phyloP scores from a whole-genome alignment of 768 basidiomycete species.

The Tremella fuciformis region DNA sequence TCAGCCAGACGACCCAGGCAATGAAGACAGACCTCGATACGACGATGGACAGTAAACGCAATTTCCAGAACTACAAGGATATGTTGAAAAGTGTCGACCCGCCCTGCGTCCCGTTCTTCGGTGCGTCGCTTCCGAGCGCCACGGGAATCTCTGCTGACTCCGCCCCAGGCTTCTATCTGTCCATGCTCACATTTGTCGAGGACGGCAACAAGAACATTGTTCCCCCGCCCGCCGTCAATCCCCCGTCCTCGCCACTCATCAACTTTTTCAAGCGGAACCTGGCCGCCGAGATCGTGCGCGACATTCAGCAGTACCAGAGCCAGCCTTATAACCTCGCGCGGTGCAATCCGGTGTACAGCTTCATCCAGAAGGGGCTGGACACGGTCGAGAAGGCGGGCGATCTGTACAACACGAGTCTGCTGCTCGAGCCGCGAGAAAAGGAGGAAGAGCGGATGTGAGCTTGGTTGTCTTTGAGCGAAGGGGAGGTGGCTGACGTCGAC shows the following conservation, averaged over 20 bases:
- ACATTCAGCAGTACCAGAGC: conserved; percentile 94
- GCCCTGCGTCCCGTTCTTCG: conserved; percentile 95
- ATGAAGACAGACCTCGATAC: conserved; percentile 77
- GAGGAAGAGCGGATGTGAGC: conserved; percentile 88
- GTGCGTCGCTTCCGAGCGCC: conserved; percentile 56
- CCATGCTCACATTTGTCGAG: conserved; percentile 94
- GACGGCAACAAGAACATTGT: conserved; percentile 89
- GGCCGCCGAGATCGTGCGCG: conserved; percentile 92
- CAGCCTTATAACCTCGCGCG: conserved; percentile 79
- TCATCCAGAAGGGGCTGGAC: conserved; percentile 73
- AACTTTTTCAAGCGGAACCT: conserved; percentile 95
- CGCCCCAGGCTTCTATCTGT: conserved; percentile 83
- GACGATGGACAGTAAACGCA: conserved; percentile 88
- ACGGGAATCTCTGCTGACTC: background rate
- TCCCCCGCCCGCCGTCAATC: conserved; percentile 13
- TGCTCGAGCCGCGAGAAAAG: conserved; percentile 86
- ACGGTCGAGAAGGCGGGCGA: conserved; percentile 57
- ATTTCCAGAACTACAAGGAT: conserved; percentile 86
- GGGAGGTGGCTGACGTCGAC: background rate
- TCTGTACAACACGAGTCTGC: conserved; percentile 74
- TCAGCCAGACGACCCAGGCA: conserved; percentile 69
- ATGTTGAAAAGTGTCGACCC: conserved; percentile 77
- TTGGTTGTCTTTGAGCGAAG: background rate
- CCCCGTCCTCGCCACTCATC: conserved; percentile 57
- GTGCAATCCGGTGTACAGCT: conserved; percentile 66